phyloP scores from a whole-genome alignment of 306 rosid species.

The Biancaea sappan region DNA sequence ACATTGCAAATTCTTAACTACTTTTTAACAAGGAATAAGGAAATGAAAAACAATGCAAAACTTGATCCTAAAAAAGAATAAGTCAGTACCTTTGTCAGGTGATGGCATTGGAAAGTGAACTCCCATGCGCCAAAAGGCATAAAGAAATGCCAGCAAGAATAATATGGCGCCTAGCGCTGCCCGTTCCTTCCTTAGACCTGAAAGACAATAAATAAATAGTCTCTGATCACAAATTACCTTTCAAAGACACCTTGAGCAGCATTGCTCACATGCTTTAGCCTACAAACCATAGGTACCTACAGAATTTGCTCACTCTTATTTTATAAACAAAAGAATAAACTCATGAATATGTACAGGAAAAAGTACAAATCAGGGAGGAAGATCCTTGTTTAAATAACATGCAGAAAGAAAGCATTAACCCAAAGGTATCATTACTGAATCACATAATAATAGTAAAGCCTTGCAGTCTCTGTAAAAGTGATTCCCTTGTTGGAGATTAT shows the following conservation, averaged over 20 bases:
- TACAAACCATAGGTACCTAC: background rate
- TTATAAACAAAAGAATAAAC: background rate
- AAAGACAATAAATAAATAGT: background rate
- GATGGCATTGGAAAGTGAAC: conserved; percentile 98
- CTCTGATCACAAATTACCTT: background rate
- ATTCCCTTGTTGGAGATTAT: background rate
- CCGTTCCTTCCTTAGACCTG: conserved; percentile 71
- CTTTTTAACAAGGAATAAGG: background rate
- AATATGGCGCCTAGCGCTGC: conserved; percentile 79
- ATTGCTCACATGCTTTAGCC: background rate
- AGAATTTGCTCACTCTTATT: background rate
- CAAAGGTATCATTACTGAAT: background rate
- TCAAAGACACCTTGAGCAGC: background rate
- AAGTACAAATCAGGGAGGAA: background rate
- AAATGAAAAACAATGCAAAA: background rate
- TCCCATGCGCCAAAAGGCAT: conserved; percentile 96
- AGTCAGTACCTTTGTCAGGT: conserved; percentile 69
- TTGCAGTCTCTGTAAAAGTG: background rate
- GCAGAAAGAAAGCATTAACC: background rate
- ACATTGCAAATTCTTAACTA: background rate
- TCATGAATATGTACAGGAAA: background rate
- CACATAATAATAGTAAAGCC: background rate
- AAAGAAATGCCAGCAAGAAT: conserved; percentile 84
- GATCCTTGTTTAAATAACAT: background rate
- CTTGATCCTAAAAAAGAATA: background rate